phyloP scores from a whole-genome alignment of 2,329 filamentous ascomycete genomes.

The Fusarium setosum region DNA sequence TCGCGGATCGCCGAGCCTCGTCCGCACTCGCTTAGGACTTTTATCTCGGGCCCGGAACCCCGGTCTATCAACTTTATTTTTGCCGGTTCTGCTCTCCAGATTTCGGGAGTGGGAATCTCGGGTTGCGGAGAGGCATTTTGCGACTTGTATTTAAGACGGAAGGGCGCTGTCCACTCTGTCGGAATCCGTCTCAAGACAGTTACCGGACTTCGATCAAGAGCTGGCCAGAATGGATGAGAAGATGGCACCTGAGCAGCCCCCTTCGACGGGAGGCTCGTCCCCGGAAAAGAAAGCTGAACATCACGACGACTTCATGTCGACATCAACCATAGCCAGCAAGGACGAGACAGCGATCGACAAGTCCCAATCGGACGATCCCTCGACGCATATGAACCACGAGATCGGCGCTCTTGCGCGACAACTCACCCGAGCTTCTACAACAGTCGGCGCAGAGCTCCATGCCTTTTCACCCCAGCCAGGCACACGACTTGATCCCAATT shows the following conservation, averaged over 20 bases:
- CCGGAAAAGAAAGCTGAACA: not conserved
- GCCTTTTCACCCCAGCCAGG: conserved; percentile 36
- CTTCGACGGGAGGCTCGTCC: not conserved
- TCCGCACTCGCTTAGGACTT: not conserved
- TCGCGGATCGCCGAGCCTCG: not conserved
- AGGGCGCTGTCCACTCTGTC: not conserved
- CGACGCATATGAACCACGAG: not conserved
- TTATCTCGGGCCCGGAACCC: not conserved
- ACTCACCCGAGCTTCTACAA: conserved; percentile 21
- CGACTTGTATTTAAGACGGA: not conserved
- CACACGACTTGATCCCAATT: conserved; percentile 38
- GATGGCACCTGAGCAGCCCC: conserved; percentile 1
- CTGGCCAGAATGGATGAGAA: too few species aligned
- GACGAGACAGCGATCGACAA: not conserved
- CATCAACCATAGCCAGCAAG: conserved; percentile 16
- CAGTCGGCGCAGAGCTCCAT: conserved; percentile 22
- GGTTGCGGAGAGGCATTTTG: not conserved
- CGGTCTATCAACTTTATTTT: not conserved
- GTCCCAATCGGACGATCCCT: not conserved
- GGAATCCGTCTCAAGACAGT: too few species aligned
- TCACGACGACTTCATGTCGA: not conserved
- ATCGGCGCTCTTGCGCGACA: conserved; percentile 30
- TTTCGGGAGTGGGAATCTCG: not conserved
- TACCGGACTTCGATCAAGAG: too few species aligned
- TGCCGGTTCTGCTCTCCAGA: not conserved